Percentiles rank a stretch among this genome's conserved stretches.
Evolutionary conservation across 306 rosid genomes (phyloP).

Genomic region (Vachellia pachyceras): DNA sequence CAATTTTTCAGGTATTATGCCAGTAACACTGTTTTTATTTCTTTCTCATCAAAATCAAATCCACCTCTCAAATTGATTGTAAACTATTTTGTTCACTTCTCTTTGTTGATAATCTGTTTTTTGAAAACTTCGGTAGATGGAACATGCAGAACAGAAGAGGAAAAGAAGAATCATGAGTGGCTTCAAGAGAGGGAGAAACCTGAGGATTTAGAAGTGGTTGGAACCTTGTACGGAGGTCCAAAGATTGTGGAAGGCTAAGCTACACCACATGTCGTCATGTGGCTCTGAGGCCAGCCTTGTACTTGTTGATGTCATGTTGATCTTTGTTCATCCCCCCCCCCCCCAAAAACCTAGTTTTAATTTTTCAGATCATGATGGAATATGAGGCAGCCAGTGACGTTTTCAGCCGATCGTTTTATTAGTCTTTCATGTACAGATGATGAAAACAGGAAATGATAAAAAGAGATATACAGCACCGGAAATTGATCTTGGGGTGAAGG

Average conservation of each 20-base stretch:
- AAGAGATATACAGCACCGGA: conserved; percentile 39
- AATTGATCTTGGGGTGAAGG: conserved; percentile 38
- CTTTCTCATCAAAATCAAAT: neutral
- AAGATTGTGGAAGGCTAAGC: conserved; percentile 56
- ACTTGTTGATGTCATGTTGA: neutral
- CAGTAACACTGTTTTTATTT: neutral
- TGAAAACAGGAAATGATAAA: conserved; percentile 32
- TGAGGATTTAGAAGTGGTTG: conserved; percentile 64
- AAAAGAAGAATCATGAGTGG: conserved; percentile 69
- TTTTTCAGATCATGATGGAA: conserved; percentile 39
- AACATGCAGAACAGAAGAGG: conserved; percentile 62
- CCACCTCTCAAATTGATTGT: neutral
- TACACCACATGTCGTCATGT: neutral
- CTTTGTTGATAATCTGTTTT: neutral
- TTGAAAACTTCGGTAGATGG: conserved; percentile 58
- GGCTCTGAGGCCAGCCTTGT: no score
- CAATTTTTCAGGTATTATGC: conserved; percentile 62
- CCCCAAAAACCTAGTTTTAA: neutral
- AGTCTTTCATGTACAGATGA: conserved; percentile 55
- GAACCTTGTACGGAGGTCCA: conserved; percentile 73
- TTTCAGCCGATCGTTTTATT: conserved; percentile 36
- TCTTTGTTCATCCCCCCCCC: conserved; percentile 8
- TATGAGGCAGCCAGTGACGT: conserved; percentile 43
- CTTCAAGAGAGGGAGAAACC: conserved; percentile 81
- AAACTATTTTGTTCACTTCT: neutral